Evolutionary conservation across 345 rosid genomes (phyloP).

Genomic region (Euphorbia peplus): DNA sequence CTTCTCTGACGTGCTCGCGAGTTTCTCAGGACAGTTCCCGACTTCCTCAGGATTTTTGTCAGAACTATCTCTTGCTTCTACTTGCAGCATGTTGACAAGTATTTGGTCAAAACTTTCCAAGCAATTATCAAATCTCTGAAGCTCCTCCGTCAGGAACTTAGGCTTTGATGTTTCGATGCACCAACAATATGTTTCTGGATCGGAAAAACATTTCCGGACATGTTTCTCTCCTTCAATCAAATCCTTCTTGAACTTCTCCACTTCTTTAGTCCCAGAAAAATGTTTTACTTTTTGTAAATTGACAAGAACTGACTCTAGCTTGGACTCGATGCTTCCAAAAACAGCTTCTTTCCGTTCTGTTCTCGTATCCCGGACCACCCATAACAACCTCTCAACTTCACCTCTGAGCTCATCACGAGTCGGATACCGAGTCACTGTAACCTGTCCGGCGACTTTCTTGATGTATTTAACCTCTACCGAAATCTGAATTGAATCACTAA

Average conservation of each 20-base stretch:
- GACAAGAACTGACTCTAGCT: background rate
- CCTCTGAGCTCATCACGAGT: background rate
- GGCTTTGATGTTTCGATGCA: background rate
- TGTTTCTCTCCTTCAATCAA: background rate
- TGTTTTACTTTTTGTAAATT: background rate
- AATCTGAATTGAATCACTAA: slow-evolving; percentile 20
- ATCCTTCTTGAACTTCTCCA: background rate
- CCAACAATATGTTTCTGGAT: background rate
- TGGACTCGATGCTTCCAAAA: background rate
- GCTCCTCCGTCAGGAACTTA: too few relatives aligned
- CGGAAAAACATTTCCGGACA: background rate
- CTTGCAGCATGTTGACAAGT: background rate
- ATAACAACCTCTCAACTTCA: background rate
- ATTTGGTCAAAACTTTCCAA: background rate
- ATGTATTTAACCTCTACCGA: background rate
- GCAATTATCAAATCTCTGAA: background rate
- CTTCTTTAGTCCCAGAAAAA: background rate
- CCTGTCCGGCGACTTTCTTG: too few relatives aligned
- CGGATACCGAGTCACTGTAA: background rate
- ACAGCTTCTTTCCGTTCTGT: background rate
- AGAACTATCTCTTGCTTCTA: background rate
- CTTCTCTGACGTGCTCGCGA: too few relatives aligned
- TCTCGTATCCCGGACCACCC: background rate
- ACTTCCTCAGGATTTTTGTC: background rate
- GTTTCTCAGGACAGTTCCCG: too few relatives aligned